These are phyloP conservation scores for Coemansia sp. DNA, from an alignment of 192 early-diverging fungal species.

Conservation along the genomic window DNA sequence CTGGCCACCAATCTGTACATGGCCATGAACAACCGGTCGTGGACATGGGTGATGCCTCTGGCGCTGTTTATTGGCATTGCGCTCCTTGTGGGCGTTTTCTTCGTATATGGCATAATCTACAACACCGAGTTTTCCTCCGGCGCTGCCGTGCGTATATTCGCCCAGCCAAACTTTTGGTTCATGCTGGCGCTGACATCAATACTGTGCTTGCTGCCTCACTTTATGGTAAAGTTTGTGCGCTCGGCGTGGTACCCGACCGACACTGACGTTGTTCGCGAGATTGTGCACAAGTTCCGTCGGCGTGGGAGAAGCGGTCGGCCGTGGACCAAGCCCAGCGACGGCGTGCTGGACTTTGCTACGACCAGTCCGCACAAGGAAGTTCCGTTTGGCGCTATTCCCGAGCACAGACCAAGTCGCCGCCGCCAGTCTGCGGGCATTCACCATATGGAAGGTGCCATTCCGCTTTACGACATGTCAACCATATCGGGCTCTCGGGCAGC, in stretches of 20 bases:
- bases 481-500: conserved; percentile 6
- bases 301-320: neutral
- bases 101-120: conserved; percentile 64
- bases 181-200: conserved; percentile 58
- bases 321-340: conserved; percentile 7
- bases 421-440: conserved; percentile 7
- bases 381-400: conserved; percentile 50
- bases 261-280: conserved; percentile 82
- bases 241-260: conserved; percentile 78
- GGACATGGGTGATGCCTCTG: conserved; percentile 68
- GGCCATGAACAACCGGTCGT: conserved; percentile 68
- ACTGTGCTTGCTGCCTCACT: conserved; percentile 73
- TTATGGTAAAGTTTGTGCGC: conserved; percentile 63
- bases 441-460: conserved; percentile 43
- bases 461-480: conserved; percentile 27
- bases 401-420: neutral
- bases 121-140: conserved; percentile 58
- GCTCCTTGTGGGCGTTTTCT: conserved; percentile 57
- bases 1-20: conserved; percentile 79
- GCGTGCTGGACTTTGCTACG: conserved; percentile 15
- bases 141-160: conserved; percentile 61
- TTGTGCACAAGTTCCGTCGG: conserved; percentile 52
- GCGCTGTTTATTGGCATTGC: conserved; percentile 48
- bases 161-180: conserved; percentile 69
- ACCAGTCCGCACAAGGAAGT: conserved; percentile 41